Evolutionary conservation across 306 rosid species (phyloP).

Genomic region (Rosa rugosa): DNA sequence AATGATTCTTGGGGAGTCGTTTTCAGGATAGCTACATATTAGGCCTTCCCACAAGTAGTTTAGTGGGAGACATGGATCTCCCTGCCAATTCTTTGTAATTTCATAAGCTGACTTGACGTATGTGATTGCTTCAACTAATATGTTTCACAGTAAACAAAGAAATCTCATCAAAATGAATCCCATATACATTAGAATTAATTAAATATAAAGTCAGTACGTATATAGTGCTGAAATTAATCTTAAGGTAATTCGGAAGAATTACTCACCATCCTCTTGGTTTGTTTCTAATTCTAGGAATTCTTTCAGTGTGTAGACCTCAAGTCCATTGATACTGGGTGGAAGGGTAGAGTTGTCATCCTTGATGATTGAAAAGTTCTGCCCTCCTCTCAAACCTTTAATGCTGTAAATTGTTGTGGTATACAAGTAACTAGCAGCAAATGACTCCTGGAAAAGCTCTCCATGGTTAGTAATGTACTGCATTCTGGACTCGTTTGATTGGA

Average conservation of each 20-base stretch:
- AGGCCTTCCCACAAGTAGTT: conserved; percentile 32
- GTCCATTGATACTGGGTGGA: conserved; percentile 22
- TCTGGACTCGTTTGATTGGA: conserved; percentile 18
- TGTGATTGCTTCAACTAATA: conserved; percentile 27
- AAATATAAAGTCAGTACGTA: not conserved
- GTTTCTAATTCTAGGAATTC: conserved; percentile 6
- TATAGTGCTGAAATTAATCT: not conserved
- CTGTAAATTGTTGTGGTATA: not conserved
- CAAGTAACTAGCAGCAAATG: not conserved
- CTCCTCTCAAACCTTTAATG: not conserved
- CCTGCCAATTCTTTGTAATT: conserved; percentile 39
- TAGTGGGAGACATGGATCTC: conserved; percentile 39
- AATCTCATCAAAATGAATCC: not conserved
- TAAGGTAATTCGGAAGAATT: not conserved
- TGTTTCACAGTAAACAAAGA: not conserved
- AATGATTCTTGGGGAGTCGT: conserved; percentile 14
- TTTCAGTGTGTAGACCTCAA: conserved; percentile 5
- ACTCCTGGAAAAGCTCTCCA: not conserved
- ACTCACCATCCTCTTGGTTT: conserved; percentile 20
- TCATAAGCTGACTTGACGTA: conserved; percentile 23
- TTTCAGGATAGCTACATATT: conserved; percentile 17
- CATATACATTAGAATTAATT: not conserved
- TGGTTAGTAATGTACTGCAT: not conserved
- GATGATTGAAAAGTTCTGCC: not conserved
- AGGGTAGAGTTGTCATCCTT: conserved; percentile 9